Conservation (phyloP, 495 filamentous ascomycete genomes). For the Friedmanniomyces endolithicus region DNA sequence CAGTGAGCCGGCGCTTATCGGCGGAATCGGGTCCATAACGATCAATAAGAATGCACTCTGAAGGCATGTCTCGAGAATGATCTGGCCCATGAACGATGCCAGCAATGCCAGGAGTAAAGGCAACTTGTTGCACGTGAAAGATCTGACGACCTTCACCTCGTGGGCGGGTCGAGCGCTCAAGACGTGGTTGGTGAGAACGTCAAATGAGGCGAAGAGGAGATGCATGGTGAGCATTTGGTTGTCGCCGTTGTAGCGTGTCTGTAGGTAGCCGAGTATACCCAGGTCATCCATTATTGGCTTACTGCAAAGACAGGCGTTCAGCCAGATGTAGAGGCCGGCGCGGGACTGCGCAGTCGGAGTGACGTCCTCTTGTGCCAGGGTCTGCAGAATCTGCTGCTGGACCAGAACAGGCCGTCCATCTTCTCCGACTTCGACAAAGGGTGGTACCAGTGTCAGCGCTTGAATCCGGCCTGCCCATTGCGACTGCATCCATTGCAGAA, state of each 20-base stretch:
- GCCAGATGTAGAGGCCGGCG: constrained; percentile 83
- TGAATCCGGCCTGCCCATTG: constrained; percentile 8
- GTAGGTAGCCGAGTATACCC: constrained; percentile 62
- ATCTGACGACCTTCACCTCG: constrained; percentile 66
- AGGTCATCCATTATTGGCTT: constrained; percentile 74
- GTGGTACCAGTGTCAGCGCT: constrained; percentile 3
- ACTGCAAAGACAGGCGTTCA: constrained; percentile 69
- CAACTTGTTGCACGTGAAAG: constrained; percentile 87
- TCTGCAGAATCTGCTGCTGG: constrained; percentile 15
- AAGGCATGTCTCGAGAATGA: constrained; percentile 66
- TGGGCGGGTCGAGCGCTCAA: constrained; percentile 62
- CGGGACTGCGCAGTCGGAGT: constrained; percentile 61
- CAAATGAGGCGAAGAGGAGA: constrained; percentile 76
- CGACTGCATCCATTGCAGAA: constrained; percentile 18
- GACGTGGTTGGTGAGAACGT: constrained; percentile 74
- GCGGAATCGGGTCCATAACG: constrained; percentile 60
- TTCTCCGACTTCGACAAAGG: constrained; percentile 15
- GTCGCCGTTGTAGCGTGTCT: constrained; percentile 75
- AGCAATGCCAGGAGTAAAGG: constrained; percentile 64
- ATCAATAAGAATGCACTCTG: constrained; percentile 67
- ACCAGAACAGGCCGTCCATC: constrained; percentile 11
- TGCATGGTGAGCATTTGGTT: constrained; percentile 62
- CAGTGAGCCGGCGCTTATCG: constrained; percentile 61
- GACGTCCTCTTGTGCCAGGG: constrained; percentile 40
- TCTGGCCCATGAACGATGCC: constrained; percentile 45